Evolutionary conservation across 2,329 filamentous ascomycete genomes (phyloP).

Genomic region (Didymella glomerata): DNA sequence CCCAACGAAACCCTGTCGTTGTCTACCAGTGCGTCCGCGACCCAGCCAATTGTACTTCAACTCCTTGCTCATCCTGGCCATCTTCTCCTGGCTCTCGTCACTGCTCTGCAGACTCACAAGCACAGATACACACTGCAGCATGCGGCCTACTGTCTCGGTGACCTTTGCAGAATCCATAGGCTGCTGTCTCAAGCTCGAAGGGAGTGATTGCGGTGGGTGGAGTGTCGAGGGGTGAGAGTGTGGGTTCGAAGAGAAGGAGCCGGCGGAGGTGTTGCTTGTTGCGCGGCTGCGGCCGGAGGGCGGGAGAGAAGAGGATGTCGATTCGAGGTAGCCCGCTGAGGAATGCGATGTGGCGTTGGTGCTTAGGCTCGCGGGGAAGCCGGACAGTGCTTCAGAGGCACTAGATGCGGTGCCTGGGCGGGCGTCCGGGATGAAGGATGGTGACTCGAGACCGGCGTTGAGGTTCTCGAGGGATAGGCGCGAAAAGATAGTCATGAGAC

Average conservation of each 20-base stretch:
- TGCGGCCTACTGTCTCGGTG: slow-evolving; percentile 91
- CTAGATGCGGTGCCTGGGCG: slow-evolving; percentile 48
- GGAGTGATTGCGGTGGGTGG: slow-evolving; percentile 34
- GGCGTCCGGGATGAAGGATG: slow-evolving; percentile 37
- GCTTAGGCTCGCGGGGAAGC: slow-evolving; percentile 74
- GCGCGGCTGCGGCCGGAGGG: slow-evolving; percentile 74
- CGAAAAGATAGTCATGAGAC: slow-evolving; percentile 88
- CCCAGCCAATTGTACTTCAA: slow-evolving; percentile 98
- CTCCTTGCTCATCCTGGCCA: slow-evolving; percentile 83
- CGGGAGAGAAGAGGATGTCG: slow-evolving; percentile 60
- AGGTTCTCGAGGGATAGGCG: slow-evolving; percentile 83
- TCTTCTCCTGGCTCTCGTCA: slow-evolving; percentile 77
- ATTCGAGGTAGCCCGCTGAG: slow-evolving; percentile 78
- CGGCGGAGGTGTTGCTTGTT: slow-evolving; percentile 78
- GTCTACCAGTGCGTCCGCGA: slow-evolving; percentile 84
- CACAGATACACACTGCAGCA: slow-evolving; percentile 96
- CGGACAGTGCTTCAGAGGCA: slow-evolving; percentile 26
- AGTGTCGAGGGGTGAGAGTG: slow-evolving; percentile 43
- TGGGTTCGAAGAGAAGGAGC: slow-evolving; percentile 54
- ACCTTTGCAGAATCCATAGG: slow-evolving; percentile 72
- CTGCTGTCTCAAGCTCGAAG: slow-evolving; percentile 37
- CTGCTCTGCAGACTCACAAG: slow-evolving; percentile 77
- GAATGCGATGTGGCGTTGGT: slow-evolving; percentile 65
- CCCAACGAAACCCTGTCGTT: slow-evolving; percentile 88
- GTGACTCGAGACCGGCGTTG: slow-evolving; percentile 54